Base-by-base conservation (phyloP, 805 yeast species). In the Pichia rugopelliculosa region DNA sequence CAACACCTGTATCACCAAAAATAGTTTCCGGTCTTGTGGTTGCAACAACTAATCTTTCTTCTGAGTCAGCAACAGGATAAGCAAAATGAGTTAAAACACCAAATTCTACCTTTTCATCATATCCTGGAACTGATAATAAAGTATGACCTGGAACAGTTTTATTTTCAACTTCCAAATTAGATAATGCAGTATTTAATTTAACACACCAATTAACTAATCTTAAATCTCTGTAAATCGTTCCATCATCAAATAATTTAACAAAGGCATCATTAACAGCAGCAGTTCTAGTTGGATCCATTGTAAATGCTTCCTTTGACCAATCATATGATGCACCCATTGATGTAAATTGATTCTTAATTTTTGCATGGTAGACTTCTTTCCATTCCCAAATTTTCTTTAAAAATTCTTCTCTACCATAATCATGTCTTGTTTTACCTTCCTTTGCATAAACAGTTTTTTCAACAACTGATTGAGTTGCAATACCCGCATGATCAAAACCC, bases 401-500 rank as follows among this genome's bases (percentile, higher is more conserved):
- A 58, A 93, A 93, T 53, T 79, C 82, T 65, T 91, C 97, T 71
- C 99, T 87, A 53, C 96, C 96, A 53, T 79, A 80, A 63, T 93
- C 98, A 67, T 93, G 96, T 72, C 98, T 85, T 45, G 98, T 89
- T 65, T 84, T 77, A 70, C 82, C 77, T 61, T 87, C 87, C 56
- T 79, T 79, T 46, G 88, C 86, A 96, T 96, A 88, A 36, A 93
- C 68, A 73, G 84, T 90, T 70, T 93, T 93, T 72, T 93, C 99
- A 54, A 93, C 98, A 56, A 93, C 98, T 17, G 96, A 86, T 70
- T 93, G 99, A 11, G 99, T 93, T 39, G 96, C 95, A 67, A 93
- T 93, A 76, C 99, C 99, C 34, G 99, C 99, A 65, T 93, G 99
- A 70, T 93, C 99, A 62, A 93, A 93, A 41, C 99, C 99, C 42